These are phyloP conservation scores for Hypoxylon sp. DNA, from an alignment of 2,329 filamentous ascomycete genomes.

Conservation along the genomic window DNA sequence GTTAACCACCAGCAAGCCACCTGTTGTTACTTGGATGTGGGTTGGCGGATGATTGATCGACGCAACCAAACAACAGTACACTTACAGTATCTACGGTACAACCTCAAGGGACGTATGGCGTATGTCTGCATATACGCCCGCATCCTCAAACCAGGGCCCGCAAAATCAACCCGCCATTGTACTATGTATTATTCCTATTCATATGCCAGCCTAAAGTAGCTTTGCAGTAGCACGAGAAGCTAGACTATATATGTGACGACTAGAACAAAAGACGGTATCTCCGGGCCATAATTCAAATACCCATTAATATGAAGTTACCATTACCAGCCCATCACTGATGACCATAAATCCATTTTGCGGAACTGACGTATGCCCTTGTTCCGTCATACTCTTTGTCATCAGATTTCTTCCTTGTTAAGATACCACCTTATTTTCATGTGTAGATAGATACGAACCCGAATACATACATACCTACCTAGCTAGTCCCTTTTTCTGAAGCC, in stretches of 20 bases:
- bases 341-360: constrained; percentile 20
- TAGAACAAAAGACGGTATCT: constrained; percentile 42
- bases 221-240: constrained; percentile 33
- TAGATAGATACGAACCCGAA: constrained; percentile 32
- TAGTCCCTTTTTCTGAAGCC: not conserved
- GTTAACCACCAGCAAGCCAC: constrained; percentile 11
- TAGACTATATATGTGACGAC: constrained; percentile 34
- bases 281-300: constrained; percentile 30
- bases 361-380: constrained; percentile 45
- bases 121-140: constrained; percentile 29
- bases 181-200: constrained; percentile 12
- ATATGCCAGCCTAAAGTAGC: constrained; percentile 30
- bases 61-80: constrained; percentile 20
- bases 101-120: constrained; percentile 39
- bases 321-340: constrained; percentile 38
- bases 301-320: constrained; percentile 41
- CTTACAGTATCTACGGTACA: constrained; percentile 33
- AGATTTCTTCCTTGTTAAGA: constrained; percentile 17
- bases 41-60: constrained; percentile 39
- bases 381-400: constrained; percentile 38
- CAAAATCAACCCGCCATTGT: constrained; percentile 12
- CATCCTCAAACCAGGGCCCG: constrained; percentile 24
- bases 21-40: constrained; percentile 19
- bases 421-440: constrained; percentile 24
- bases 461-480: not conserved